Evolutionary conservation across 306 rosid genomes (phyloP), one percentile per base, ranked within the genome.

Genomic region (Ochetophila trinervis): DNA sequence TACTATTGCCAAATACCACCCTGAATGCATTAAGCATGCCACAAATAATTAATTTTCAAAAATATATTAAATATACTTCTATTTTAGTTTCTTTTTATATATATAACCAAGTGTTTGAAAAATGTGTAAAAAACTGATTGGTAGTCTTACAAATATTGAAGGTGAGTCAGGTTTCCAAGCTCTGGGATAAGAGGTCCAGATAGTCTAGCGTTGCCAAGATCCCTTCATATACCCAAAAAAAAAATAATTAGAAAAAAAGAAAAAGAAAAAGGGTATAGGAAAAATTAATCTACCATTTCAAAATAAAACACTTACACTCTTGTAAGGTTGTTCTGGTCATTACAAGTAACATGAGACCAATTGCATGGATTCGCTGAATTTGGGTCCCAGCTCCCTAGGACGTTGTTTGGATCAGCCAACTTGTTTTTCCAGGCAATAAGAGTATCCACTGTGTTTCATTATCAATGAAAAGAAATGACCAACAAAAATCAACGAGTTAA

Each of bases 371-470:
- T 72, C 12, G 12, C 35, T 8, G 54, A 51, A 4, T 55, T 72
- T 8, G 65, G 63, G 35, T 76, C 68, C 84, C 84, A 80, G 50
- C 78, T 79, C 53, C 53, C 53, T n/a, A 75, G 75, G 47, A 68
- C 70, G 60, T 57, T 51, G 23, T 58, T 11, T n/a, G 70, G 78
- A 51, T 80, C 81, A 0, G 2, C 44, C 69, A 80, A 40, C 6
- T 20, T 8, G 60, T 27, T 2, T 53, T 63, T 80, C 76, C 76
- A 68, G 4, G 68, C 68, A 53, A 2, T 0, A 0, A 80, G 78
- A 53, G 53, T 59, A 67, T 75, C 80, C 56, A 54, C 75, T 64
- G 37, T 27, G 15, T 14, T 30, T 24, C 16, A 18, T 45, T 22
- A 10, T 1, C 18, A 6, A 50, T 15, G 5, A 27, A 27, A 27